Percentiles rank a stretch among this genome's conserved stretches.
These are phyloP conservation scores for Chlorella sp. DNA, from an alignment of 139 green algal species.

Conservation along the genomic window DNA sequence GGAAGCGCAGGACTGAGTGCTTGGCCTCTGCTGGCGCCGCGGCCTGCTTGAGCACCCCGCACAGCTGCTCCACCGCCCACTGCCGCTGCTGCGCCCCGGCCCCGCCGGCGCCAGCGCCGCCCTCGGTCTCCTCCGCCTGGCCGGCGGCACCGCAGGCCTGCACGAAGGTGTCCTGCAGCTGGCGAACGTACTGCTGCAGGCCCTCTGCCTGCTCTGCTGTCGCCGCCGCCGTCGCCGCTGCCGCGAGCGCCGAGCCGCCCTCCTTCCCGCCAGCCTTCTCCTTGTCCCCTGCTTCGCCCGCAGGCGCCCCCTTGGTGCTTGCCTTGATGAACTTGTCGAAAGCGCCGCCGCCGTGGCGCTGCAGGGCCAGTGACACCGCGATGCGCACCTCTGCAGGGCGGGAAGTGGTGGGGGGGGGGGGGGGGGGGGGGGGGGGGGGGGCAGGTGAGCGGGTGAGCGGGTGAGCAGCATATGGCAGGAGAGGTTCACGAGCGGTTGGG, in stretches of 20 bases:
- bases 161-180: conserved; percentile 56
- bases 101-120: conserved; percentile 3
- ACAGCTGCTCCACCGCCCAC: conserved; percentile 68
- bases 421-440: no score
- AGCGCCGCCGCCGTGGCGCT: conserved; percentile 48
- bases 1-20: conserved; percentile 55
- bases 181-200: conserved; percentile 36
- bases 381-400: conserved; percentile 37
- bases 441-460: no score
- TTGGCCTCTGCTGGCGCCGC: conserved; percentile 21
- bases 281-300: neutral
- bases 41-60: conserved; percentile 45
- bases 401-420: neutral
- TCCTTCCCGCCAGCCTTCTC: neutral
- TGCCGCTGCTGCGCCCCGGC: conserved; percentile 14
- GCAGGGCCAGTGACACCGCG: conserved; percentile 55
- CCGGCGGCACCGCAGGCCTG: neutral
- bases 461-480: neutral
- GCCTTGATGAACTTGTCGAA: conserved; percentile 27
- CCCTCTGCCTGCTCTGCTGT: conserved; percentile 26
- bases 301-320: neutral
- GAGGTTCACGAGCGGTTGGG: neutral
- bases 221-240: neutral
- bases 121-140: conserved; percentile 8
- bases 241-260: neutral